A percentile compares a stretch with the other conserved stretches of the same genome.
Evolutionary conservation across 345 rosid species (phyloP).

Genomic region (Citrus mangshanensis): DNA sequence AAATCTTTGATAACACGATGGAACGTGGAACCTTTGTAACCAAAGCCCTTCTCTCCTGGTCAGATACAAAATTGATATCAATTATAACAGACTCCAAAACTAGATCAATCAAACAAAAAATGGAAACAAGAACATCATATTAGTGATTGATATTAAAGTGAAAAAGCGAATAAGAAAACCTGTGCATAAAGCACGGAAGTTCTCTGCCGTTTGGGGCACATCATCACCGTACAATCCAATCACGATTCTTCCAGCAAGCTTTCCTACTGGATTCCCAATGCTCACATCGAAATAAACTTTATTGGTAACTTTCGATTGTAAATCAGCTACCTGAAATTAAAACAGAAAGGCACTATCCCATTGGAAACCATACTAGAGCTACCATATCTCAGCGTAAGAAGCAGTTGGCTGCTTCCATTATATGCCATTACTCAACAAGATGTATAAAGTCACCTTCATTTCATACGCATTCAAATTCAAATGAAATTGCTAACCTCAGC

Average conservation of each 20-base stretch:
- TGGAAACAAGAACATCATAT: neutral
- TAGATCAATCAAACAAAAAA: neutral
- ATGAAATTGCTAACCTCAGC: slow-evolving; percentile 51
- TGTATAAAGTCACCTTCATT: neutral
- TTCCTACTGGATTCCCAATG: slow-evolving; percentile 90
- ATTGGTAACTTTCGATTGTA: slow-evolving; percentile 80
- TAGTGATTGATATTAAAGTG: neutral
- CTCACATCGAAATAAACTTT: slow-evolving; percentile 93
- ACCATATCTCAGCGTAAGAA: neutral
- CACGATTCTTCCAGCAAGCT: slow-evolving; percentile 81
- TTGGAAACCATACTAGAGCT: neutral
- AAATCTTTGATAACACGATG: slow-evolving; percentile 97
- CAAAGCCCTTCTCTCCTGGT: slow-evolving; percentile 96
- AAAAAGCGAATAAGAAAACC: slow-evolving; percentile 36
- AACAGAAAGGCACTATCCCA: neutral
- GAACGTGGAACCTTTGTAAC: slow-evolving; percentile 71
- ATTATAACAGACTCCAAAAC: slow-evolving; percentile 1
- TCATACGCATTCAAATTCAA: neutral
- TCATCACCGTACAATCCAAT: slow-evolving; percentile 94
- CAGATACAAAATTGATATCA: slow-evolving; percentile 11
- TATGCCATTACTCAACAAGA: neutral
- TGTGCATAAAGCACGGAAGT: slow-evolving; percentile 94
- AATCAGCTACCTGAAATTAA: slow-evolving; percentile 37
- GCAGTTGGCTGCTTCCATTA: neutral
- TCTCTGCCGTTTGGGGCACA: slow-evolving; percentile 92